Evolutionary conservation across 2,329 filamentous ascomycete species (phyloP).

Genomic region (Verticillium alfalfae): DNA sequence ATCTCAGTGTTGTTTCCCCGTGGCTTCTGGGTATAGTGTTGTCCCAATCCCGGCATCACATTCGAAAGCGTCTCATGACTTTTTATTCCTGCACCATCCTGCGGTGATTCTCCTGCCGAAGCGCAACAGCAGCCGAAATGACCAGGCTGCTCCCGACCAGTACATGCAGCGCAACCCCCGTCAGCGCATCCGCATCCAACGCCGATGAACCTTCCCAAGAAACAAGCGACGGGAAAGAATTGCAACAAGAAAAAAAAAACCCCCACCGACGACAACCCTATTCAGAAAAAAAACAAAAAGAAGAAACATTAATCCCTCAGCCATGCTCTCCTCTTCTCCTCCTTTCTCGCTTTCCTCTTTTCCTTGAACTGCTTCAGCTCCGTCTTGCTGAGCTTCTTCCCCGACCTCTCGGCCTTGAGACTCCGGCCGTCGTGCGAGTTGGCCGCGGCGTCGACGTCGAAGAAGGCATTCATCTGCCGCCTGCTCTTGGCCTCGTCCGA

Average conservation of each 20-base stretch:
- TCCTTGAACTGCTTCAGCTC: constrained; percentile 90
- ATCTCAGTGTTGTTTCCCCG: neutral
- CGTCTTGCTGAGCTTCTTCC: constrained; percentile 76
- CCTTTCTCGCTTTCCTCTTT: constrained; percentile 82
- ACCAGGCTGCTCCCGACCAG: neutral
- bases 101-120: neutral
- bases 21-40: neutral
- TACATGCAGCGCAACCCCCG: neutral
- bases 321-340: constrained; percentile 92
- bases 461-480: constrained; percentile 89
- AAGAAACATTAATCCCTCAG: constrained; percentile 61
- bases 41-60: neutral
- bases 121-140: neutral
- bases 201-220: neutral
- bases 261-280: neutral
- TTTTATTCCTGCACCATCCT: neutral
- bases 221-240: too few species aligned
- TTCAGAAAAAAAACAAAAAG: too few species aligned
- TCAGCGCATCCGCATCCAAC: neutral
- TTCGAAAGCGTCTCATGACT: neutral
- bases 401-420: constrained; percentile 82
- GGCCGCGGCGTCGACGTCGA: constrained; percentile 90
- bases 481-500: constrained; percentile 82
- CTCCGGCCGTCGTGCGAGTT: constrained; percentile 87
- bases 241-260: neutral